Percentiles rank a stretch among this genome's conserved stretches.
Conservation (phyloP, 345 rosid genomes). For the Kandelia obovata region DNA sequence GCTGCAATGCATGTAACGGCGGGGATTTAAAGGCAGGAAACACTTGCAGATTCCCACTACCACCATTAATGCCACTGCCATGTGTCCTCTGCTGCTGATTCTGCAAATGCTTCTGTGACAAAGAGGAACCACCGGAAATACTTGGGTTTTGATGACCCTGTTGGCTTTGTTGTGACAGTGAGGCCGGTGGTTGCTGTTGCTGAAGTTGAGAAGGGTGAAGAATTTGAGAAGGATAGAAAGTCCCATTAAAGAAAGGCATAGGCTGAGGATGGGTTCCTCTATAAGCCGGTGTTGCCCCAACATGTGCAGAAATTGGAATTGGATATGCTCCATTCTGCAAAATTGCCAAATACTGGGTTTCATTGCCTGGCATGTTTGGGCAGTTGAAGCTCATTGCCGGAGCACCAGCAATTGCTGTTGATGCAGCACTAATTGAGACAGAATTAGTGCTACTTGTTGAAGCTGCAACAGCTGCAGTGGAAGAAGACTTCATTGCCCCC, state of each 20-base stretch:
- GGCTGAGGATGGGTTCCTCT: constrained; percentile 72
- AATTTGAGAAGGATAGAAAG: constrained; percentile 92
- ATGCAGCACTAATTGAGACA: constrained; percentile 43
- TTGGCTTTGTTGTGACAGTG: constrained; percentile 55
- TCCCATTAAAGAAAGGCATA: constrained; percentile 74
- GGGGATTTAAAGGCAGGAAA: constrained; percentile 58
- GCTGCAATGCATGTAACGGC: constrained; percentile 48
- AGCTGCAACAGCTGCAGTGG: constrained; percentile 38
- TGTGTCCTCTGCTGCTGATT: constrained; percentile 66
- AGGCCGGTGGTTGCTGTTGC: constrained; percentile 45
- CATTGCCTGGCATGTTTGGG: constrained; percentile 71
- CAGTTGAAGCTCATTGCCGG: constrained; percentile 82
- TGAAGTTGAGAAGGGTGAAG: constrained; percentile 71
- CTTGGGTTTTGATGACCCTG: constrained; percentile 68
- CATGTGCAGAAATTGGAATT: constrained; percentile 84
- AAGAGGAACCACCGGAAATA: constrained; percentile 66
- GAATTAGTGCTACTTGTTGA: constrained; percentile 45
- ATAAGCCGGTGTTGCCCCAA: constrained; percentile 65
- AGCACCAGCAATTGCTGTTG: constrained; percentile 53
- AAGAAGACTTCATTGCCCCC: constrained; percentile 55
- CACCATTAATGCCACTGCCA: constrained; percentile 36
- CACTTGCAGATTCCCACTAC: constrained; percentile 55
- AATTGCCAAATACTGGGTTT: constrained; percentile 85
- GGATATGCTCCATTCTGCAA: constrained; percentile 78
- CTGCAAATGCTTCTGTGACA: constrained; percentile 78